Conservation (phyloP, 495 filamentous ascomycete species). For the Recurvomyces mirabilis region DNA sequence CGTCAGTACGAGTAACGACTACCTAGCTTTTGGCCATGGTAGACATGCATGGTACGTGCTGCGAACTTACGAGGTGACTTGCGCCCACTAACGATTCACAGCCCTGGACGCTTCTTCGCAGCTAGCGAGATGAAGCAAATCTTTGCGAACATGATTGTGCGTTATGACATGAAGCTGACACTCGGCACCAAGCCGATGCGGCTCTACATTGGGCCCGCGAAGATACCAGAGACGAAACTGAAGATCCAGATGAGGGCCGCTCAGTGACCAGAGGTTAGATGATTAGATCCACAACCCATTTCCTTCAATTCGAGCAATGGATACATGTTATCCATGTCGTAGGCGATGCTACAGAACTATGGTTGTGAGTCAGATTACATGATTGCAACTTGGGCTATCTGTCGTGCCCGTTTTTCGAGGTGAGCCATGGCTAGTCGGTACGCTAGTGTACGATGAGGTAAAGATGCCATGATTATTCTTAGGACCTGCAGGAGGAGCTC, state of each 20-base stretch:
- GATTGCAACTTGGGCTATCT: too few relatives aligned
- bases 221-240: constrained; percentile 3
- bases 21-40: not conserved
- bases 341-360: too few relatives aligned
- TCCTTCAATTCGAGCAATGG: too few relatives aligned
- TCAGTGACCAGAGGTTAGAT: too few relatives aligned
- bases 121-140: constrained; percentile 34
- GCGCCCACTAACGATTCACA: not conserved
- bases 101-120: constrained; percentile 38
- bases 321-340: too few relatives aligned
- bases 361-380: too few relatives aligned
- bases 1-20: not conserved
- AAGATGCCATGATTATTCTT: too few relatives aligned
- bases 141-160: constrained; percentile 31
- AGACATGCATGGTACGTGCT: not conserved
- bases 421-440: too few relatives aligned
- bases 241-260: constrained; percentile 2
- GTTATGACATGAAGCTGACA: constrained; percentile 29
- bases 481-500: too few relatives aligned
- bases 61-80: not conserved
- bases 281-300: too few relatives aligned
- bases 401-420: too few relatives aligned
- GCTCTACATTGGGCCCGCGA: not conserved
- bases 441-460: too few relatives aligned
- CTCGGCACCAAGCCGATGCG: not conserved